Evolutionary conservation across 371 early-diverging fungal species (phyloP).

Genomic region (Mucor circinelloides): DNA sequence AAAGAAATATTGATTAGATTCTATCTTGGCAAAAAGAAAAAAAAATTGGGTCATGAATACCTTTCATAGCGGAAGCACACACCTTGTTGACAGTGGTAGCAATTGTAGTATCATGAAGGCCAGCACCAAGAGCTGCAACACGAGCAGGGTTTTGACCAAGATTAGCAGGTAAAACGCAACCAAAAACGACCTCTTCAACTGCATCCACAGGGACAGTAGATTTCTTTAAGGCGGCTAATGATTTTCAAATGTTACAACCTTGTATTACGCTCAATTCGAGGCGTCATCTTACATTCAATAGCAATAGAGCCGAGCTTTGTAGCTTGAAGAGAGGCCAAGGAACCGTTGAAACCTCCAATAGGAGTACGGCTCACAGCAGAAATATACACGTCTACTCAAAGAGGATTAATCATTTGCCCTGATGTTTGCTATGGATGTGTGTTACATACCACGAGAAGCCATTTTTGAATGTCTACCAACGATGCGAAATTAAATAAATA

Average conservation of each 20-base stretch:
- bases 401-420: neutral
- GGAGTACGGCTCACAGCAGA: constrained; percentile 91
- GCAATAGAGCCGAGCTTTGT: constrained; percentile 87
- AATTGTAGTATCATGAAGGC: constrained; percentile 69
- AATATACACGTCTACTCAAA: constrained; percentile 76
- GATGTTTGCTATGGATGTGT: neutral
- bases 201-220: constrained; percentile 65
- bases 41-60: too few relatives aligned
- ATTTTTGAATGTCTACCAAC: neutral
- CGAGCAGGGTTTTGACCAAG: constrained; percentile 97
- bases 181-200: constrained; percentile 86
- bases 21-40: too few relatives aligned
- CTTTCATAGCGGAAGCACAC: constrained; percentile 97
- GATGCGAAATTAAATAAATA: too few relatives aligned
- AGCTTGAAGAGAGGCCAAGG: constrained; percentile 84
- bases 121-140: constrained; percentile 92
- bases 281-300: constrained; percentile 73
- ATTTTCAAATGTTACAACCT: neutral
- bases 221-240: constrained; percentile 71
- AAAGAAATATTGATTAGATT: neutral
- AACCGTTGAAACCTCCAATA: constrained; percentile 91
- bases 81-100: constrained; percentile 97
- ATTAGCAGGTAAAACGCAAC: constrained; percentile 85
- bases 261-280: neutral
- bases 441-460: constrained; percentile 1